Evolutionary conservation across 345 rosid genomes (phyloP), one percentile per base, ranked within the genome.

Genomic region (Psidium guajava): DNA sequence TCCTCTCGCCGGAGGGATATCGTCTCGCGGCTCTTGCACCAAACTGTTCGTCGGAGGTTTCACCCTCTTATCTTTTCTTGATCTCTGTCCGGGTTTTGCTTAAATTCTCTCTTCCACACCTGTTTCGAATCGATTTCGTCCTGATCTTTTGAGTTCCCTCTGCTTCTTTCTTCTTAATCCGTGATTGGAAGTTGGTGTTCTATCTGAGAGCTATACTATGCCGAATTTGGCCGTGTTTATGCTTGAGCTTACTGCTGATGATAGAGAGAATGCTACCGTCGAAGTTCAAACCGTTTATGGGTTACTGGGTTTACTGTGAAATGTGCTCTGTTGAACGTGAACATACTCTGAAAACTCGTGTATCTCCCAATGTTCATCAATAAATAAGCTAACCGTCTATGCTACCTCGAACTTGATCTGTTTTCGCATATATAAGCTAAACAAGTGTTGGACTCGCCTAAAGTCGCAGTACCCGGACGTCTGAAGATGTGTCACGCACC

Each of bases 11-110:
- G 83, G 88, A 53, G 57, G 84, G 54, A 12, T 89, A 18, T 47
- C 74, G 80, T 42, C 50, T 85, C 89, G 91, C n/a, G 61, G 77
- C 24, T 84, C 89, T 83, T 82, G 85, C 73, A 84, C 92, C 42
- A 91, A 91, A 75, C 88, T 93, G 89, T 95, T 95, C 36, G 86
- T 95, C 1, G 96, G 94, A 91, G 96, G 94, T 95, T 16, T 82
- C 77, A 11, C 52, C 81, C 51, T 55, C 54, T 7, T 12, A 24
- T 28, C 51, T 69, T 24, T 20, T n/a, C 56, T 32, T 14, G 61
- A 28, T 54, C 40, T 4, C 11, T 14, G 13, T 20, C 52, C 25
- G 50, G 3, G 47, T 36, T 36, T 18, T 18, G 13, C 36, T 36
- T 36, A 8, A 69, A 69, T 69, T 36, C 36, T 20, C 47, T 36